Evolutionary conservation across 306 rosid species (phyloP), one percentile per base, ranked within the genome.

Genomic region (Fragaria iinumae): DNA sequence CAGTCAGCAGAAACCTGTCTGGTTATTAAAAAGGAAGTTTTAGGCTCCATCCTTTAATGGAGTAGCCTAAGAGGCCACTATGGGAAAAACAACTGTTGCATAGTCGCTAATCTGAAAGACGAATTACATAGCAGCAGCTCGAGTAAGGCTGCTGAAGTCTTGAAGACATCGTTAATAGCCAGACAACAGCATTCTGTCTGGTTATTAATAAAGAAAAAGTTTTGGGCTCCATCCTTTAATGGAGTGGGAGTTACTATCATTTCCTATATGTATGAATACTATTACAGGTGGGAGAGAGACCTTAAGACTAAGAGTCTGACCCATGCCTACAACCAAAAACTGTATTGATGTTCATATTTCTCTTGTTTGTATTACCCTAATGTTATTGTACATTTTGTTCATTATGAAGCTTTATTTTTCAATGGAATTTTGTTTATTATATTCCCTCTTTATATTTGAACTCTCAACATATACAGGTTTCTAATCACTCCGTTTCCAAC

Each of bases 341-440:
- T 41, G 68, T 41, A 16, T 57, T 6, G 2, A 5, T 41, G 43
- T 60, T 16, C 49, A 17, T 25, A 8, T 32, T 14, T n/a, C 20
- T 65, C 16, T 65, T 65, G 47, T 65, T 65, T 65, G 70, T 65
- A 65, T 65, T 38, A 65, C 48, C 27, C 25, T 65, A 20, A 38
- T 65, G 4, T 65, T 20, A 41, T 65, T 65, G 47, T 65, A 20
- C 25, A 65, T 38, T 17, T 60, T 71, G 29, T 50, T 49, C 36
- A 32, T 47, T 47, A 14, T 8, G 73, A 27, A 69, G 21, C 73
- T 69, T 3, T 47, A 25, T 14, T 12, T n/a, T 44, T 69, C 21
- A 45, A 25, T 69, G 73, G 57, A 71, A 32, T 8, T 71, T 17
- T 49, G 11, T 49, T 27, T 71, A 27, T 17, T 32, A 0, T 32